Evolutionary conservation across 495 filamentous ascomycete species (phyloP).

Genomic region (Penicillium crystallinum): DNA sequence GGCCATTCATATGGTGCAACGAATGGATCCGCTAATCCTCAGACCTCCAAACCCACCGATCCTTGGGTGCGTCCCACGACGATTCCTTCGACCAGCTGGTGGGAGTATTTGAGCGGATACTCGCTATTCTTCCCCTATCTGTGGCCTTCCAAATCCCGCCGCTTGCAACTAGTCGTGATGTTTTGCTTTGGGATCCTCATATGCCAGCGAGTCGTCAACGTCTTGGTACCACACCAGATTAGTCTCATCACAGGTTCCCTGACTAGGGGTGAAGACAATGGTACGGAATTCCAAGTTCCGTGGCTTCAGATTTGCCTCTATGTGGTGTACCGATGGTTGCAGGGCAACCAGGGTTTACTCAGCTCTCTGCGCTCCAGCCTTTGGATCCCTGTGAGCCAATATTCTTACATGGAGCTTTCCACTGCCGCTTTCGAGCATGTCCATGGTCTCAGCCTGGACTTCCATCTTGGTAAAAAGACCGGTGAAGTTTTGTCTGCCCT

Average conservation of each 20-base stretch:
- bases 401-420: constrained; percentile 90
- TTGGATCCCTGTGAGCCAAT: constrained; percentile 95
- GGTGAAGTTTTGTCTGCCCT: constrained; percentile 92
- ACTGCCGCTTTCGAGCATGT: constrained; percentile 97
- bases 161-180: constrained; percentile 66
- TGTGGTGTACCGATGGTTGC: constrained; percentile 76
- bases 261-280: constrained; percentile 36
- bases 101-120: constrained; percentile 86
- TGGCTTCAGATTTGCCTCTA: constrained; percentile 72
- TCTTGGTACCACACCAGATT: constrained; percentile 72
- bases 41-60: constrained; percentile 37
- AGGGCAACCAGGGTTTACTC: constrained; percentile 81
- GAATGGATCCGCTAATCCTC: constrained; percentile 32
- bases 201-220: constrained; percentile 68
- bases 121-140: constrained; percentile 89
- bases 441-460: constrained; percentile 88
- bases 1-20: constrained; percentile 46
- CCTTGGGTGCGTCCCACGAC: constrained; percentile 64
- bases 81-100: constrained; percentile 67
- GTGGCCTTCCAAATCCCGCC: constrained; percentile 70
- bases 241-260: constrained; percentile 68
- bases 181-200: constrained; percentile 71
- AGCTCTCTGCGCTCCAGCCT: constrained; percentile 74
- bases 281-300: constrained; percentile 47
- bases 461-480: constrained; percentile 94